Percentiles rank a stretch among this genome's conserved stretches.
These are phyloP conservation scores for Phlyctochytrium arcticum DNA, from an alignment of 192 early-diverging fungal species.

Conservation along the genomic window DNA sequence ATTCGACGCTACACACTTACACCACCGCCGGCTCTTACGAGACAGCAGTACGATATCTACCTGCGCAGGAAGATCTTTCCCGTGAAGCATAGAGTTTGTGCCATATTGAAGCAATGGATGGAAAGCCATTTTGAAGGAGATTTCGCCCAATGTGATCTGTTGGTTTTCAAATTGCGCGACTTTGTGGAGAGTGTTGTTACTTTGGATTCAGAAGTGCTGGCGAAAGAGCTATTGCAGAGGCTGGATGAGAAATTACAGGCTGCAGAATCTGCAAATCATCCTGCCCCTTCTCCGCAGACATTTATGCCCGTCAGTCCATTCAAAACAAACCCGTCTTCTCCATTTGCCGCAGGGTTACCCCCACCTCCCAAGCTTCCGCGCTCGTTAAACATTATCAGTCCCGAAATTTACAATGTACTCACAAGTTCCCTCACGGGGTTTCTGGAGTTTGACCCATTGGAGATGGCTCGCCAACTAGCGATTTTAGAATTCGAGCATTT, in stretches of 20 bases:
- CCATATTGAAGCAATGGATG: conserved; percentile 39
- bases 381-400: neutral
- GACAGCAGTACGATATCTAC: conserved; percentile 36
- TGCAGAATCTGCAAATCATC: too few species aligned
- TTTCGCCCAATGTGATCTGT: conserved; percentile 34
- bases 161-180: conserved; percentile 43
- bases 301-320: too few species aligned
- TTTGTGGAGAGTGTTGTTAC: conserved; percentile 39
- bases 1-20: conserved; percentile 39
- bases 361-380: neutral
- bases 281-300: too few species aligned
- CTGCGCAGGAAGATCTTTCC: conserved; percentile 45
- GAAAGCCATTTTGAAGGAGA: conserved; percentile 50
- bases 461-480: conserved; percentile 53
- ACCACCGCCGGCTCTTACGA: conserved; percentile 38
- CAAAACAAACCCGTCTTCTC: too few species aligned
- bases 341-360: too few species aligned
- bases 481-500: conserved; percentile 47
- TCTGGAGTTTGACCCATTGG: conserved; percentile 49
- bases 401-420: conserved; percentile 28
- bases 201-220: conserved; percentile 38
- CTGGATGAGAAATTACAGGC: conserved; percentile 27
- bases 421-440: conserved; percentile 19
- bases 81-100: conserved; percentile 32
- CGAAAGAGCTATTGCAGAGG: conserved; percentile 26